Evolutionary conservation across 306 rosid genomes (phyloP), one percentile per base, ranked within the genome.

Genomic region (Trifolium dubium): DNA sequence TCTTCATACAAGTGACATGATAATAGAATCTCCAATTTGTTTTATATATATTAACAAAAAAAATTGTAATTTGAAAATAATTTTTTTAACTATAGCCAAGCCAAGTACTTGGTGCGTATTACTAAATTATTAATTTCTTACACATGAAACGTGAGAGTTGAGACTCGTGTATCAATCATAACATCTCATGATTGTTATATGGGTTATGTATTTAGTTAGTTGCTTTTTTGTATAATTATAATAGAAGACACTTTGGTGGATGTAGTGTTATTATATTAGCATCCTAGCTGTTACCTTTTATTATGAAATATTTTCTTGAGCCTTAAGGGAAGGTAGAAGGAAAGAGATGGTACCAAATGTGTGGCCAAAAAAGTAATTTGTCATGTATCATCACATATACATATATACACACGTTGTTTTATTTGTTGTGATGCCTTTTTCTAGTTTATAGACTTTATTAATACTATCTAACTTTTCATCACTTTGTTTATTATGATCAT

Each of bases 161-260:
- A 84, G 80, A 80, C 87, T 80, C 85, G 87, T 84, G 87, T 64
- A 80, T 80, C 64, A 80, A 80, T 84, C 76, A 84, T 84, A 77
- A 44, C 87, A 73, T 10, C 68, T 75, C 85, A 84, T 84, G 80
- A 80, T 80, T 84, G 85, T 56, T 66, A 76, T 8, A 50, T 17
- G 79, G 69, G 44, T 73, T 61, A 65, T 64, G 74, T 69, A 69
- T 77, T 67, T 62, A 67, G 51, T 77, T 76, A 69, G 64, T 79
- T 69, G 61, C 72, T 75, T 64, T 76, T 65, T 72, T 62, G 23
- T 55, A 77, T 77, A 72, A 72, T 82, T 73, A 67, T 67, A 35
- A 81, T 76, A 77, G 76, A 64, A 68, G 72, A 73, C 74, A 77
- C 77, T 68, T 61, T 63, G 74, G 78, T 84, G 74, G 67, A 76